phyloP scores from a whole-genome alignment of 2,329 filamentous ascomycete genomes.

The Ophiocordyceps robertsii region DNA sequence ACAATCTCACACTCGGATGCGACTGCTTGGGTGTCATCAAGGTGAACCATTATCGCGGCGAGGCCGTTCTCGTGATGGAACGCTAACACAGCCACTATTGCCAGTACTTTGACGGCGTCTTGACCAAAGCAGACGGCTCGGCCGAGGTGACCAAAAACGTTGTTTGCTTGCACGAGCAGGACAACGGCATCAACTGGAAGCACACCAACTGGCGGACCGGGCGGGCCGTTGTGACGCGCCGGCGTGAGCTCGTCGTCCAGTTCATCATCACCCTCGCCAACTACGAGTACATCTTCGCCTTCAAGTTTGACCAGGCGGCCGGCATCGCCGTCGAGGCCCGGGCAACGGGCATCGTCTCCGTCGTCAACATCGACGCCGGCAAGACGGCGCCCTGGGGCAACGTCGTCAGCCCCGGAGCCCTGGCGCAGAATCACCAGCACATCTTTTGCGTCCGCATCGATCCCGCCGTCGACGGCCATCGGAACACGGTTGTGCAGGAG shows the following conservation, averaged over 20 bases:
- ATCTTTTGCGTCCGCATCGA: conserved; percentile 51
- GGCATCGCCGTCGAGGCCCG: conserved; percentile 16
- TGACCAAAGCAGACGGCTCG: conserved; percentile 14
- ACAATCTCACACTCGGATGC: conserved; percentile 51
- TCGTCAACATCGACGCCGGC: conserved; percentile 37
- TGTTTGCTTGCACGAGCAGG: conserved; percentile 20
- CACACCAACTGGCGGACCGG: conserved; percentile 46
- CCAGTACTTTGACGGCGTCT: conserved; percentile 22
- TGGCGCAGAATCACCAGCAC: conserved; percentile 56
- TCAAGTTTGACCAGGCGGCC: conserved; percentile 39
- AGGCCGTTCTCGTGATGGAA: background rate
- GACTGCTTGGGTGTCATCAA: conserved; percentile 53
- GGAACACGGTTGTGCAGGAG: conserved; percentile 37
- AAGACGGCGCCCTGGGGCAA: conserved; percentile 43
- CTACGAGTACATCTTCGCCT: conserved; percentile 40
- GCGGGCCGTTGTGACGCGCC: conserved; percentile 38
- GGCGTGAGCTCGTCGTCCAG: conserved; percentile 43
- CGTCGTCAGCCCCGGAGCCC: conserved; percentile 43
- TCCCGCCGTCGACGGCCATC: conserved; percentile 44
- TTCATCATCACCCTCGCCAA: conserved; percentile 50
- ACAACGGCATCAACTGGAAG: conserved; percentile 45
- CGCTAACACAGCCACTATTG: background rate
- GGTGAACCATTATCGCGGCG: conserved; percentile 2
- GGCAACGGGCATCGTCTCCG: conserved; percentile 28
- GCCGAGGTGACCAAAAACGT: conserved; percentile 30